phyloP scores from a whole-genome alignment of 2,329 filamentous ascomycete genomes.

The Tolypocladium amazonense region DNA sequence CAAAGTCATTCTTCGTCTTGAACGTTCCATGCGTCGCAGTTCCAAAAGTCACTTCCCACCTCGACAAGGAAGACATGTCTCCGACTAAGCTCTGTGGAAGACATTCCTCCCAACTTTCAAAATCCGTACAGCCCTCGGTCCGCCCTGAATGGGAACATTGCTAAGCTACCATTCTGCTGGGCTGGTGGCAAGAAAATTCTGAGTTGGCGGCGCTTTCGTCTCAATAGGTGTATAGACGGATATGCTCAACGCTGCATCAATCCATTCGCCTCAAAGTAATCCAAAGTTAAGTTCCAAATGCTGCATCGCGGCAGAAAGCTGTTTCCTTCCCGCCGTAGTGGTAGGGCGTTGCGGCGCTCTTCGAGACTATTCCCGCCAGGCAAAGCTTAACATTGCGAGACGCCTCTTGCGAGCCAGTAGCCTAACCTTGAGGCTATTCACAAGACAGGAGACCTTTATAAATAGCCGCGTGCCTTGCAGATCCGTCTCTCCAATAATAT shows the following conservation, averaged over 20 bases:
- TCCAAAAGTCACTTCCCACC: not conserved
- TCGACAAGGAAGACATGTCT: not conserved
- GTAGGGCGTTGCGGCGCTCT: not conserved
- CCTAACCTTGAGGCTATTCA: not conserved
- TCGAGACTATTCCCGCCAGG: not conserved
- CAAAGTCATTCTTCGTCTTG: not conserved
- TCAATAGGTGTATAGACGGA: not conserved
- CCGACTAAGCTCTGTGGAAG: not conserved
- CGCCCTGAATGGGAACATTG: too few species aligned
- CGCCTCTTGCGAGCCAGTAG: not conserved
- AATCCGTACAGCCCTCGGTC: too few species aligned
- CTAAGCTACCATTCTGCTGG: not conserved
- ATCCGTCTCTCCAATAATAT: not conserved
- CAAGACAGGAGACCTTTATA: not conserved
- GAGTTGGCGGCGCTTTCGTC: not conserved
- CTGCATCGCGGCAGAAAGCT: too few species aligned
- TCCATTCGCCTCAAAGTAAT: too few species aligned
- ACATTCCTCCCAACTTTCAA: too few species aligned
- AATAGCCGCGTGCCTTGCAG: too few species aligned
- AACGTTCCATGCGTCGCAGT: not conserved
- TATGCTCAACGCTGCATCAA: not conserved
- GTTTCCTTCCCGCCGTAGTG: not conserved
- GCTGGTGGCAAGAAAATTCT: not conserved
- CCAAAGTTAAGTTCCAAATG: not conserved
- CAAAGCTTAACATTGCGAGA: not conserved